phyloP scores from a whole-genome alignment of 108 stramenopile genomes.

The Nitzschia sp. region DNA sequence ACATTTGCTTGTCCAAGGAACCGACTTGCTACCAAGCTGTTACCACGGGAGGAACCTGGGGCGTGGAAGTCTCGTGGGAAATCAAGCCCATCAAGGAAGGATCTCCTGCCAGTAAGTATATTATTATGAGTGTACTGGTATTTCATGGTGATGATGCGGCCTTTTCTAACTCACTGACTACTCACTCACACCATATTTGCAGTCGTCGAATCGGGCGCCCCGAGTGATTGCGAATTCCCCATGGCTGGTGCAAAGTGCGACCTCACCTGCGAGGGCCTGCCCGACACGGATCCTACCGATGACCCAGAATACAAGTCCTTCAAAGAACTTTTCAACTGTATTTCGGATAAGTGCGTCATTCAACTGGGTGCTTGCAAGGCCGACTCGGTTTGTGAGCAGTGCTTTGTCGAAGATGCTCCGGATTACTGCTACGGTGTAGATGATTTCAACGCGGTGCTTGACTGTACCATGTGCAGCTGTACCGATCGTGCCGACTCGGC shows the following conservation, averaged over 20 bases:
- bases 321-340: slow-evolving; percentile 75
- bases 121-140: background rate
- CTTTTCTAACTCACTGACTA: too few relatives aligned
- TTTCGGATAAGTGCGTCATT: slow-evolving; percentile 76
- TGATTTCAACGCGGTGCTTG: slow-evolving; percentile 60
- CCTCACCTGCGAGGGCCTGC: slow-evolving; percentile 57
- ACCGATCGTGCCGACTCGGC: slow-evolving; percentile 40
- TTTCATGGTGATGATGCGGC: background rate
- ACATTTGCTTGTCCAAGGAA: slow-evolving; percentile 68
- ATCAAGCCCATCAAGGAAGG: slow-evolving; percentile 60
- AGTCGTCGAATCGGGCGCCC: slow-evolving; percentile 75
- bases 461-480: slow-evolving; percentile 84
- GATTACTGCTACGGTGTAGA: slow-evolving; percentile 44
- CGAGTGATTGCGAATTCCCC: slow-evolving; percentile 59
- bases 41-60: slow-evolving; percentile 79
- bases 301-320: slow-evolving; percentile 80
- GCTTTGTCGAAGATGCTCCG: slow-evolving; percentile 40
- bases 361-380: slow-evolving; percentile 70
- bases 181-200: background rate
- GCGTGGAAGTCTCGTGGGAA: slow-evolving; percentile 91
- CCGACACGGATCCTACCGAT: slow-evolving; percentile 33
- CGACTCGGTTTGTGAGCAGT: slow-evolving; percentile 55
- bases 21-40: slow-evolving; percentile 74
- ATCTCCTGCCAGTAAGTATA: slow-evolving; percentile 40
- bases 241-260: slow-evolving; percentile 56